These are phyloP conservation scores for Pyrrhoderma noxium DNA, from an alignment of 1,284 basidiomycete species.

Conservation along the genomic window DNA sequence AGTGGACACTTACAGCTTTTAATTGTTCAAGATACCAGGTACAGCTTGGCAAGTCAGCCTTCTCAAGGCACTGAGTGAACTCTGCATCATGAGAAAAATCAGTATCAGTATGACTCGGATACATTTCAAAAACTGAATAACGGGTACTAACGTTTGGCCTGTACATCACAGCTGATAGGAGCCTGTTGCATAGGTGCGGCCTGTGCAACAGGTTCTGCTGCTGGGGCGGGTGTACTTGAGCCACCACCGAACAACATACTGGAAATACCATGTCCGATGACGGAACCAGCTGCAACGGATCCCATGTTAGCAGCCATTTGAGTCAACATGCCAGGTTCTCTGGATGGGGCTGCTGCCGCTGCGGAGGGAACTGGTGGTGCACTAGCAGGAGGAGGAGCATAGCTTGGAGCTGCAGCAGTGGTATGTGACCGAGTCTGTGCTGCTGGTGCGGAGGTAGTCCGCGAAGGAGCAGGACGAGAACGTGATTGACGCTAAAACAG, in stretches of 20 bases:
- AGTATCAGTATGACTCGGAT: neutral
- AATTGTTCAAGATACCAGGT: conserved; percentile 80
- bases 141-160: conserved; percentile 56
- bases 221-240: conserved; percentile 35
- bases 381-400: conserved; percentile 29
- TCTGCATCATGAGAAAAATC: conserved; percentile 32
- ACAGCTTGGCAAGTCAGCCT: conserved; percentile 67
- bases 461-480: conserved; percentile 41
- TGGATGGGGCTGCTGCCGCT: conserved; percentile 34
- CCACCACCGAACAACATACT: conserved; percentile 73
- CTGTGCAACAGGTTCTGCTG: conserved; percentile 36
- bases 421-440: conserved; percentile 35
- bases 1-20: conserved; percentile 55
- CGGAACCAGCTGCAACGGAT: conserved; percentile 78
- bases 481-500: conserved; percentile 50
- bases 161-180: conserved; percentile 51
- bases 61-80: conserved; percentile 72
- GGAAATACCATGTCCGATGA: conserved; percentile 78
- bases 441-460: conserved; percentile 33
- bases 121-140: neutral
- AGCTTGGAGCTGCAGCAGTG: conserved; percentile 28
- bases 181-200: conserved; percentile 37
- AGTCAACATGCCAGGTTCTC: conserved; percentile 57
- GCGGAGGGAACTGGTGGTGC: conserved; percentile 33
- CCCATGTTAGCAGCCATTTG: conserved; percentile 89